Evolutionary conservation across 164 flowering plant species (phyloP).

Genomic region (Annona squamosa): DNA sequence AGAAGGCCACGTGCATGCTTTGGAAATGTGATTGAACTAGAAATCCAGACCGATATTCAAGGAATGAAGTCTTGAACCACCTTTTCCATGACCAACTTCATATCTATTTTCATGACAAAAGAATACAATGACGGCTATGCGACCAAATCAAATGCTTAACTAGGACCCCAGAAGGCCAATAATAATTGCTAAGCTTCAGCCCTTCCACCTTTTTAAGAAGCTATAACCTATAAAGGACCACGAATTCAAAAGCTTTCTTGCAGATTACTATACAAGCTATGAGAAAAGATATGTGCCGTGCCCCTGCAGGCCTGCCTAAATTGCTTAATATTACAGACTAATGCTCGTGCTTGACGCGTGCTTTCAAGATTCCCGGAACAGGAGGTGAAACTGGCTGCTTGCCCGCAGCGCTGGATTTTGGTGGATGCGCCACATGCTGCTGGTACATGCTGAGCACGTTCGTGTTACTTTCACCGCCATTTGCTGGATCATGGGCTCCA

Average conservation of each 20-base stretch:
- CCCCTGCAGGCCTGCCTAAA: neutral
- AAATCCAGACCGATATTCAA: too few relatives aligned
- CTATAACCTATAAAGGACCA: neutral
- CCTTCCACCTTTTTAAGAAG: neutral
- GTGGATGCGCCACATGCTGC: conserved; percentile 31
- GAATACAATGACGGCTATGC: neutral
- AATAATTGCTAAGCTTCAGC: neutral
- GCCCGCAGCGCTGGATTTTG: conserved; percentile 27
- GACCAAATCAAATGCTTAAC: neutral
- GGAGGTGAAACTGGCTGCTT: conserved; percentile 66
- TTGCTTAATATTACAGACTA: conserved; percentile 17
- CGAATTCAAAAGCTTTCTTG: neutral
- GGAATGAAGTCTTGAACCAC: too few relatives aligned
- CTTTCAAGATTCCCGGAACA: conserved; percentile 76
- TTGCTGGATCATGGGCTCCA: conserved; percentile 8
- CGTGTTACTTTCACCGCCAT: conserved; percentile 15
- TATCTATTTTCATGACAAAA: neutral
- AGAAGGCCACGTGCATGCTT: too few relatives aligned
- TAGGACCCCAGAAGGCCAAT: neutral
- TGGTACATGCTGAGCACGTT: conserved; percentile 40
- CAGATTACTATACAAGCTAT: conserved; percentile 41
- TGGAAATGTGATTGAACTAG: too few relatives aligned
- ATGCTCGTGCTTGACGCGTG: conserved; percentile 69
- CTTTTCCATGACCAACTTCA: neutral
- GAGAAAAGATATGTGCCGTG: conserved; percentile 8